Base-by-base conservation (phyloP, 2,329 filamentous ascomycete species). In the Alternaria sp. region DNA sequence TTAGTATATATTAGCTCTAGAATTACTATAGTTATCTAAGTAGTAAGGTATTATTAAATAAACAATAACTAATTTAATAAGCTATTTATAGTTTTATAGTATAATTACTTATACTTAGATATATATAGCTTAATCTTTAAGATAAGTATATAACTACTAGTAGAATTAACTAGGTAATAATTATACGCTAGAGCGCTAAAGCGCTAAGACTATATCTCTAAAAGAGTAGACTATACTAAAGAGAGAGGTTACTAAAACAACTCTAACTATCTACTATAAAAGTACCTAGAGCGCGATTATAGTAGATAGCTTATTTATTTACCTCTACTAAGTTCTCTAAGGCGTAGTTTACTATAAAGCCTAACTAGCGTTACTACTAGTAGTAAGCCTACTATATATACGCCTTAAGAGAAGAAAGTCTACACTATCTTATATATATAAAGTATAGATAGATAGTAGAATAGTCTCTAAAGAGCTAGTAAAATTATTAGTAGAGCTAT, bases 41-140 rank as follows among this genome's bases (percentile, higher is more conserved):
- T 82, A 81, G 75, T 78, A 81, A 81, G 72, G 73, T 80, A 81
- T 73, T 81, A 82, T 81, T 70, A 81, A 82, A 82, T 82, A 81
- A 80, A 81, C 69, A 67, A 81, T 32, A 32, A 32, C 28, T 32
- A 32, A 13, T 32, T 32, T 82, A 81, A 82, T 82, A 72, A 82
- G 77, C 79, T 74, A 81, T 83, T 82, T 74, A 73, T 72, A 82
- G 80, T 83, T 82, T 83, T 74, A 80, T 66, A 61, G 69, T 74
- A 76, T 76, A 73, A 57, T 79, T 81, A 71, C 74, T 81, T 82
- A 81, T 81, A 81, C 77, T 82, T 82, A 79, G 72, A 82, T 73
- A 81, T 82, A 74, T 73, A 81, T 81, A 72, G 79, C 79, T 82
- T 82, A 81, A 81, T 82, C 76, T 82, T 81, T 81, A 72, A 81